These are phyloP conservation scores for Pythium coloratum DNA, from an alignment of 352 stramenopile genomes.

Conservation along the genomic window DNA sequence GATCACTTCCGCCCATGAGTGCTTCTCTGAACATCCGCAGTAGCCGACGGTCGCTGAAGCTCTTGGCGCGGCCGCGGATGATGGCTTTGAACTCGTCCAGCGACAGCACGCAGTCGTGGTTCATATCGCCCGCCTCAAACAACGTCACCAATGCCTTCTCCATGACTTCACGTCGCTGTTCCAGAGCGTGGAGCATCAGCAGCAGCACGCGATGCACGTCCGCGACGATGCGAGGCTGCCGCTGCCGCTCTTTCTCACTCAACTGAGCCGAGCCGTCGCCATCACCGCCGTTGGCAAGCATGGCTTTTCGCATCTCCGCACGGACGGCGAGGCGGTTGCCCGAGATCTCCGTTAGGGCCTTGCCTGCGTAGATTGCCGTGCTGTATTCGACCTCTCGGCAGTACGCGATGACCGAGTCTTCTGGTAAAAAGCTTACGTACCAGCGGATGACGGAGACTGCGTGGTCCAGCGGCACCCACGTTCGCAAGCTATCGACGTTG, in stretches of 20 bases:
- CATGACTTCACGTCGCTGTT: constrained; percentile 56
- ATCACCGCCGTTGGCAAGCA: constrained; percentile 35
- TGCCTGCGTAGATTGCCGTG: constrained; percentile 59
- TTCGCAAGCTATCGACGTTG: constrained; percentile 46
- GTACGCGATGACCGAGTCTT: constrained; percentile 53
- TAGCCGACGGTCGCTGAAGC: constrained; percentile 69
- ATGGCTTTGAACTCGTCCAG: constrained; percentile 71
- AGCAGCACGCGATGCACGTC: constrained; percentile 60
- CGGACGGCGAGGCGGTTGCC: constrained; percentile 70
- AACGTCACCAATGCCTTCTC: constrained; percentile 48
- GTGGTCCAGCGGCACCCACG: constrained; percentile 70
- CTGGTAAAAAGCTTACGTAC: constrained; percentile 61
- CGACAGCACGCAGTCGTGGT: constrained; percentile 71
- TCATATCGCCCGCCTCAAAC: constrained; percentile 66
- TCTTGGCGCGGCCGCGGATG: constrained; percentile 47
- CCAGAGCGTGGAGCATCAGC: constrained; percentile 57
- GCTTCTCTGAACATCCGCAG: constrained; percentile 79
- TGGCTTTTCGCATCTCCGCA: constrained; percentile 68
- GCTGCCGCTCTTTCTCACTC: constrained; percentile 16
- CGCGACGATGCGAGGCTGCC: constrained; percentile 45
- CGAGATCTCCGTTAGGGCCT: constrained; percentile 46
- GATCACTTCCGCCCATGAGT: constrained; percentile 55
- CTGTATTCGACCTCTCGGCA: constrained; percentile 75
- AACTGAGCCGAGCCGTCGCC: constrained; percentile 5
- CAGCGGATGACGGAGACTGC: constrained; percentile 56